Evolutionary conservation across 768 basidiomycete species (phyloP).

Genomic region (Gymnopilus dilepis): DNA sequence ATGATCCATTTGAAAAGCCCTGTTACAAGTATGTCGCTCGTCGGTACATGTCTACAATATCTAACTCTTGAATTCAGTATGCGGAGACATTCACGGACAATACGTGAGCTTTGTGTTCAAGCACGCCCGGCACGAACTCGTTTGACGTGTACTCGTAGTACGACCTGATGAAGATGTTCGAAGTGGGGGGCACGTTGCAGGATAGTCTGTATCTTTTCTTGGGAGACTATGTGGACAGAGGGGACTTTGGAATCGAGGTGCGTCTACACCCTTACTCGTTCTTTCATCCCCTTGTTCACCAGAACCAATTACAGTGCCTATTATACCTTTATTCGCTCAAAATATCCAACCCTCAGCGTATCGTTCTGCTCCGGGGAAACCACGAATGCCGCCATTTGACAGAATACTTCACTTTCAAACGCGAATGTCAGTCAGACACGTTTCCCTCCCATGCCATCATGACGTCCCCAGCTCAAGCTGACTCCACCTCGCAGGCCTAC

Average conservation of each 20-base stretch:
- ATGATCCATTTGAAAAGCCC: conserved; percentile 87
- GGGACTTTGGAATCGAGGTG: conserved; percentile 82
- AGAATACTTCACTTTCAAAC: conserved; percentile 97
- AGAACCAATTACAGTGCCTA: conserved; percentile 61
- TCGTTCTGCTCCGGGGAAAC: conserved; percentile 90
- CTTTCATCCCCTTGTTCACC: not conserved
- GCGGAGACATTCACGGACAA: conserved; percentile 98
- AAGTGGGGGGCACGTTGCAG: conserved; percentile 84
- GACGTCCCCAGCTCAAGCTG: not conserved
- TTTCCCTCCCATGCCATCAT: conserved; percentile 10
- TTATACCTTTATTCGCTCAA: conserved; percentile 94
- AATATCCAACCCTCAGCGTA: conserved; percentile 82
- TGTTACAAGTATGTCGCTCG: conserved; percentile 74
- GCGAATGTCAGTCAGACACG: conserved; percentile 73
- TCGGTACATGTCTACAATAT: conserved; percentile 20
- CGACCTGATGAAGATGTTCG: conserved; percentile 97
- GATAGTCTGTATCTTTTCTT: conserved; percentile 92
- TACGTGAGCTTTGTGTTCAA: conserved; percentile 59
- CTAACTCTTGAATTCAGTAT: conserved; percentile 56
- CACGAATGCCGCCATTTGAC: conserved; percentile 98
- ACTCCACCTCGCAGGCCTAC: conserved; percentile 61
- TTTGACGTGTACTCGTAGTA: conserved; percentile 57
- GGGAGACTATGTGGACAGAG: conserved; percentile 97
- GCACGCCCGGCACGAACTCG: not conserved
- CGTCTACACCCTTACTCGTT: conserved; percentile 6